Percentiles rank a stretch among this genome's conserved stretches.
Evolutionary conservation across 257 asterid species (phyloP).

Genomic region (Orobanche coerulescens): DNA sequence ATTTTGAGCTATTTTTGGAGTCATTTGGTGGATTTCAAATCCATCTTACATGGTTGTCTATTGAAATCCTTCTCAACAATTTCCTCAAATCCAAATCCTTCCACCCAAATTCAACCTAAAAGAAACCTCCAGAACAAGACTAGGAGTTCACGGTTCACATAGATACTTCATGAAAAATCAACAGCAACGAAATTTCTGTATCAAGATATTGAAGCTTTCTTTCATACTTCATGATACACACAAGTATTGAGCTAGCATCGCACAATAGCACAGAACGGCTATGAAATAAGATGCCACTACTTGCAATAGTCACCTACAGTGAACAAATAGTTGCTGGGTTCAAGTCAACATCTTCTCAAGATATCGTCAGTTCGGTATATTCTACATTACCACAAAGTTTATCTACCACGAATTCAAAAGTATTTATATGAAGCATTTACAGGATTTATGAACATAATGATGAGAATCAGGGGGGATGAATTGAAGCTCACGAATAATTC

Average conservation of each 20-base stretch:
- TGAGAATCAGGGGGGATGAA: slow-evolving; percentile 8
- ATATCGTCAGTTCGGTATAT: not conserved
- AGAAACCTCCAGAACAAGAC: too few species aligned
- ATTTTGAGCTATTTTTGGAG: too few species aligned
- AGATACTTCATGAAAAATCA: not conserved
- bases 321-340: not conserved
- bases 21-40: too few species aligned
- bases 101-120: too few species aligned
- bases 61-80: too few species aligned
- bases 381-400: slow-evolving; percentile 4
- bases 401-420: not conserved
- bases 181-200: not conserved
- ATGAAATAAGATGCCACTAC: not conserved
- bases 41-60: too few species aligned
- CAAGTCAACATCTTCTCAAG: not conserved
- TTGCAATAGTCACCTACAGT: slow-evolving; percentile 7
- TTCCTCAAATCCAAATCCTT: too few species aligned
- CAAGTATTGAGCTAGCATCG: not conserved
- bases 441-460: slow-evolving; percentile 23
- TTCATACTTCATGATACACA: not conserved
- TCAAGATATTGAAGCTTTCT: not conserved
- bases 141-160: too few species aligned
- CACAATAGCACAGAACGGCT: not conserved
- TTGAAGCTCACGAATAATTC: slow-evolving; percentile 11
- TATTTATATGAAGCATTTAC: slow-evolving; percentile 20